A percentile compares a stretch with the other conserved stretches of the same genome.
Conservation (phyloP, 352 stramenopile species). For the Pythium rishiriense region DNA sequence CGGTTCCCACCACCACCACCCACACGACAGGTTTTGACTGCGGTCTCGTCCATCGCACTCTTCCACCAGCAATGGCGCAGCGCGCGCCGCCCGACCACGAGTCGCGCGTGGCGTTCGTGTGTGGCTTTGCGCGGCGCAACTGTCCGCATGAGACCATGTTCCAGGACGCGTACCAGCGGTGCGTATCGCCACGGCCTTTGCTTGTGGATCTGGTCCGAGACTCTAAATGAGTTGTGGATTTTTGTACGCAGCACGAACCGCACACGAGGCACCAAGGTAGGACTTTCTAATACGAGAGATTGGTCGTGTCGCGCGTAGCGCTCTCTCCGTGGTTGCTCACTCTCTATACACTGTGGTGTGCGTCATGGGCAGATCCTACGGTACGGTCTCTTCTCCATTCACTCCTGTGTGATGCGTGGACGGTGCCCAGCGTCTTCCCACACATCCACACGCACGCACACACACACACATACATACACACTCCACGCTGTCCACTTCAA, state of each 20-base stretch:
- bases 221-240: too few species aligned
- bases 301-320: background rate
- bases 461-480: too few species aligned
- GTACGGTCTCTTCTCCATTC: constrained; percentile 2
- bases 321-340: background rate
- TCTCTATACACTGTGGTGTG: background rate
- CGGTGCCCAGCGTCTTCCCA: too few species aligned
- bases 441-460: too few species aligned
- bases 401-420: too few species aligned
- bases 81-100: too few species aligned
- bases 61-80: background rate
- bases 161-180: constrained; percentile 20
- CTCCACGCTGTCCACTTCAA: background rate
- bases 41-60: background rate
- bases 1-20: background rate
- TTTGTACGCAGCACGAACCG: constrained; percentile 21
- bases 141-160: constrained; percentile 11
- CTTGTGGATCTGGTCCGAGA: too few species aligned
- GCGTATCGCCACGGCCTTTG: too few species aligned
- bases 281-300: background rate
- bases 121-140: constrained; percentile 12
- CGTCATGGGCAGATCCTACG: constrained; percentile 18
- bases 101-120: constrained; percentile 6
- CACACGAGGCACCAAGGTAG: constrained; percentile 29
- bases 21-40: background rate